phyloP scores from a whole-genome alignment of 2,329 filamentous ascomycete genomes.

The Achaetomium macrosporum region DNA sequence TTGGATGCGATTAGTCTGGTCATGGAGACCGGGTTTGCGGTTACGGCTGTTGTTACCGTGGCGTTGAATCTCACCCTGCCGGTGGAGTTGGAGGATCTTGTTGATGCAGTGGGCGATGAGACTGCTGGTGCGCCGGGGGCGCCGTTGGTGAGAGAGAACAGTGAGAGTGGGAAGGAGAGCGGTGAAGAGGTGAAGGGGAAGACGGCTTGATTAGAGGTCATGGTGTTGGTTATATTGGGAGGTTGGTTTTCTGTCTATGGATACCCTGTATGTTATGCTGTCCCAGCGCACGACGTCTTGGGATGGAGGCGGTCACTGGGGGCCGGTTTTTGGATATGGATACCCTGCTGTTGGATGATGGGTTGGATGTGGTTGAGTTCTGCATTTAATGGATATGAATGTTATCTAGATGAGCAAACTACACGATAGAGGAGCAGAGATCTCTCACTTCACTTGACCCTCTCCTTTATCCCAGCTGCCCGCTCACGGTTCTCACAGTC shows the following conservation, averaged over 20 bases:
- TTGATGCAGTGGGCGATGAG: slow-evolving; percentile 13
- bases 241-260: neutral
- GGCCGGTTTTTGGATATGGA: too few species aligned
- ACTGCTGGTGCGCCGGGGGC: neutral
- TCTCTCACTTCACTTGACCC: too few species aligned
- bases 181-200: slow-evolving; percentile 2
- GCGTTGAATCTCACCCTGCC: slow-evolving; percentile 67
- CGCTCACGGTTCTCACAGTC: too few species aligned
- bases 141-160: neutral
- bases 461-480: too few species aligned
- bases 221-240: too few species aligned
- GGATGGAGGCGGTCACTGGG: too few species aligned
- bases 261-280: slow-evolving; percentile 1
- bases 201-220: neutral
- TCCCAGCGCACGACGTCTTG: too few species aligned
- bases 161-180: neutral
- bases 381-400: too few species aligned
- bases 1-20: slow-evolving; percentile 67
- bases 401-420: too few species aligned
- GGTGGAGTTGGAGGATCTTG: slow-evolving; percentile 66
- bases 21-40: slow-evolving; percentile 68
- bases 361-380: too few species aligned
- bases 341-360: too few species aligned
- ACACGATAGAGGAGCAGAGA: too few species aligned
- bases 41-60: slow-evolving; percentile 68